phyloP scores from a whole-genome alignment of 441 rosid species.

The Adansonia gregorii region DNA sequence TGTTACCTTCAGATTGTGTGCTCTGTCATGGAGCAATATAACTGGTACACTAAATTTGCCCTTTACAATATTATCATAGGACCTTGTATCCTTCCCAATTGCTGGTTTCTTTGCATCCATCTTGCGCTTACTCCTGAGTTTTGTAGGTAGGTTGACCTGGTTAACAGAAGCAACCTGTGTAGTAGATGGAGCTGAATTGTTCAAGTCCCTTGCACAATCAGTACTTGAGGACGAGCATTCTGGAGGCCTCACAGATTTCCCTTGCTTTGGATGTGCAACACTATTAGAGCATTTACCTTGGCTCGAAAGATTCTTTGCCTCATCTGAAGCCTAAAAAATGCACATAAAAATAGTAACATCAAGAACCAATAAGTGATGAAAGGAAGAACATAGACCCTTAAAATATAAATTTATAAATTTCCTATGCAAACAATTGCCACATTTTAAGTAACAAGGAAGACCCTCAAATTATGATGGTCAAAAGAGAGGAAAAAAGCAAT shows the following conservation, averaged over 20 bases:
- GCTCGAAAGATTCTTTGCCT: slow-evolving; percentile 45
- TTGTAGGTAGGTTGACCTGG: slow-evolving; percentile 51
- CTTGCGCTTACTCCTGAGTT: slow-evolving; percentile 64
- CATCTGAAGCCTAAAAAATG: slow-evolving; percentile 55
- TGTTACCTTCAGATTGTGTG: slow-evolving; percentile 40
- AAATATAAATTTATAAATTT: neutral
- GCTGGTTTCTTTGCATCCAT: slow-evolving; percentile 41
- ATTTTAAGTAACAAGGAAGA: slow-evolving; percentile 4
- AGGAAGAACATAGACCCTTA: slow-evolving; percentile 9
- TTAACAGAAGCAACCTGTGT: slow-evolving; percentile 35
- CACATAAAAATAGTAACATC: slow-evolving; percentile 13
- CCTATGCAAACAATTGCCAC: neutral
- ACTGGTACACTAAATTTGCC: slow-evolving; percentile 43
- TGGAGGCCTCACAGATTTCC: slow-evolving; percentile 46
- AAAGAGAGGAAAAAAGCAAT: neutral
- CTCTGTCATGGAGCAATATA: slow-evolving; percentile 40
- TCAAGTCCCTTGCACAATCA: slow-evolving; percentile 44
- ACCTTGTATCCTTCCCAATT: slow-evolving; percentile 41
- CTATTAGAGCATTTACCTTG: slow-evolving; percentile 57
- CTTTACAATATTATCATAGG: slow-evolving; percentile 42
- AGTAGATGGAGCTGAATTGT: slow-evolving; percentile 44
- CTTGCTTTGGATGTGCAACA: slow-evolving; percentile 46
- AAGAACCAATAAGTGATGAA: slow-evolving; percentile 22
- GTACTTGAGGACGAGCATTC: slow-evolving; percentile 42
- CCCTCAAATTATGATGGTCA: neutral